A percentile compares a stretch with the other conserved stretches of the same genome.
Conservation (phyloP, 441 rosid genomes). For the Eutrema salsugineum region DNA sequence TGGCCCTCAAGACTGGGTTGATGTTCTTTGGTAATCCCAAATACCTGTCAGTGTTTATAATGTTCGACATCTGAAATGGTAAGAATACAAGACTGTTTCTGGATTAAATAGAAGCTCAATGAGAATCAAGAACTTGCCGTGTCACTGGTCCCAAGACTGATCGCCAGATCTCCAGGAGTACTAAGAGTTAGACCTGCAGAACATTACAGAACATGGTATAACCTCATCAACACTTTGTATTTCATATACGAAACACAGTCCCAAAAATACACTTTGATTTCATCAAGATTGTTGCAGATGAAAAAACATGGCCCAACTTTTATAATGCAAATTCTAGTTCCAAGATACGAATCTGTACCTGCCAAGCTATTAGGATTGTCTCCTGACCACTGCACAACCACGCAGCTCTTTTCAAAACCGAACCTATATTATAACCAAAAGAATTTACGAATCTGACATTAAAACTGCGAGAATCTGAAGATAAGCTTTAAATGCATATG, state of each 20-base stretch:
- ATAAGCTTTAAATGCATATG: neutral
- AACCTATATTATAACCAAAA: conserved; percentile 43
- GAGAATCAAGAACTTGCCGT: conserved; percentile 50
- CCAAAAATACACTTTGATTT: neutral
- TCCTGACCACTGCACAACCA: conserved; percentile 94
- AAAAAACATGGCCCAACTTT: too few species aligned
- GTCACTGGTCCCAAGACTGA: conserved; percentile 95
- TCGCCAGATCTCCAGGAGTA: conserved; percentile 85
- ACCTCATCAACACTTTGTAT: neutral
- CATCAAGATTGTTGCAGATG: neutral
- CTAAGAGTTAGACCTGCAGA: conserved; percentile 79
- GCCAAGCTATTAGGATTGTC: conserved; percentile 99
- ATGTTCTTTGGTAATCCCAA: conserved; percentile 73
- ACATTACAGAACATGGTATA: neutral
- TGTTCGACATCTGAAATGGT: neutral
- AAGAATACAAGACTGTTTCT: neutral
- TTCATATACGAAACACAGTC: neutral
- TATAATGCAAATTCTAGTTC: too few species aligned
- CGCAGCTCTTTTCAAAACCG: conserved; percentile 61
- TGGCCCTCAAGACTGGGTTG: conserved; percentile 85
- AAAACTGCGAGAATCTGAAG: neutral
- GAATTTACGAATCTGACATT: neutral
- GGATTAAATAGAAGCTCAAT: neutral
- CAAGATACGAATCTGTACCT: conserved; percentile 56
- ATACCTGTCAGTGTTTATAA: conserved; percentile 48